These are phyloP conservation scores for Lunularia cruciata DNA, from an alignment of 225 moss, liverwort and hornwort species.

Conservation along the genomic window DNA sequence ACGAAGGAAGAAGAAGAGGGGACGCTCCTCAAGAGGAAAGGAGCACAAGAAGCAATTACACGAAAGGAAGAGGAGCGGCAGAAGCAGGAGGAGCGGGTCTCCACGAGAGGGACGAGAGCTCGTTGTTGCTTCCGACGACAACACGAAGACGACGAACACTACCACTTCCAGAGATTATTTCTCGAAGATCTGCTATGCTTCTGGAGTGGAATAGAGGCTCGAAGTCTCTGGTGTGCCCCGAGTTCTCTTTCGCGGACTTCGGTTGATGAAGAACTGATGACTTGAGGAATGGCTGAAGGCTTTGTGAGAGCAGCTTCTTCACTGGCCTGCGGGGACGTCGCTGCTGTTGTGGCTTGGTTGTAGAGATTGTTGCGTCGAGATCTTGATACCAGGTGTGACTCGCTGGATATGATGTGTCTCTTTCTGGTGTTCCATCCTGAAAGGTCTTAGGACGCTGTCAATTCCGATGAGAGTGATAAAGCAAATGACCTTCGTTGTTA, in stretches of 20 bases:
- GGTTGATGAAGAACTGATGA: constrained; percentile 14
- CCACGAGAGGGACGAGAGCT: not conserved
- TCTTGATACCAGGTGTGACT: constrained; percentile 1
- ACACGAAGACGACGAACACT: too few relatives aligned
- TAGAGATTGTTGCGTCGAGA: not conserved
- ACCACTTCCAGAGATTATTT: too few relatives aligned
- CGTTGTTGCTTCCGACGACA: not conserved
- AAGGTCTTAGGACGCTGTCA: not conserved
- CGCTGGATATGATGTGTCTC: not conserved
- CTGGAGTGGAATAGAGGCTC: constrained; percentile 24
- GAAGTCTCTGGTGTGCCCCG: constrained; percentile 19
- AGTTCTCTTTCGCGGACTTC: constrained; percentile 28
- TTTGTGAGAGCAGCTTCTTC: not conserved
- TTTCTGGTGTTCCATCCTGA: too few relatives aligned
- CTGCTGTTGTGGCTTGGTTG: not conserved
- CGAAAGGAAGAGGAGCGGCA: not conserved
- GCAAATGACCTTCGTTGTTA: not conserved
- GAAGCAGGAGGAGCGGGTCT: not conserved
- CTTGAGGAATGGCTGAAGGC: constrained; percentile 16
- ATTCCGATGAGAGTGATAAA: not conserved
- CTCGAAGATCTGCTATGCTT: constrained; percentile 20
- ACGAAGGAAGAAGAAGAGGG: not conserved
- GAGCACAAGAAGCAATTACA: too few relatives aligned
- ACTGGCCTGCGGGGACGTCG: not conserved
- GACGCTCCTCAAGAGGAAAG: too few relatives aligned